These are phyloP conservation scores for Coemansia sp. DNA, from an alignment of 192 early-diverging fungal genomes.

Conservation along the genomic window DNA sequence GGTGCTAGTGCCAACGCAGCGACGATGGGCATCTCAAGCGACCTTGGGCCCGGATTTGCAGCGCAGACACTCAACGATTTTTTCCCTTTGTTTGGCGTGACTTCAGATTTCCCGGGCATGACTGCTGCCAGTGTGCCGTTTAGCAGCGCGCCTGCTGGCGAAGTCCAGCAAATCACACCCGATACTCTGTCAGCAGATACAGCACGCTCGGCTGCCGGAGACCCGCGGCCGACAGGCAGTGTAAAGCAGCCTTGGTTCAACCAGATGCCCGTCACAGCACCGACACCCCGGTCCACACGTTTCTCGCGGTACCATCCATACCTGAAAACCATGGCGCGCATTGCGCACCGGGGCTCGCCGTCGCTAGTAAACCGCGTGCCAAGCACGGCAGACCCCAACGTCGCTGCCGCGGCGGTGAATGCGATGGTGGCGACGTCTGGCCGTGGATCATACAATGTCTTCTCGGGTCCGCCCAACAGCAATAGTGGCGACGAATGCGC, in stretches of 20 bases:
- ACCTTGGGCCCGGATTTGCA: not conserved
- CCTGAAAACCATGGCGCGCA: slow-evolving; percentile 46
- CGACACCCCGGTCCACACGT: slow-evolving; percentile 40
- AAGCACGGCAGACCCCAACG: slow-evolving; percentile 43
- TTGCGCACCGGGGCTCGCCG: slow-evolving; percentile 42
- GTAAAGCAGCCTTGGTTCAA: slow-evolving; percentile 26
- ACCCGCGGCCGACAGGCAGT: slow-evolving; percentile 5
- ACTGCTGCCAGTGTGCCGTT: not conserved
- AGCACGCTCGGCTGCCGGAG: slow-evolving; percentile 2
- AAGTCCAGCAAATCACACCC: not conserved
- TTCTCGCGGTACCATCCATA: slow-evolving; percentile 53
- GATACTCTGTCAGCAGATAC: not conserved
- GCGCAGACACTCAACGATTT: not conserved
- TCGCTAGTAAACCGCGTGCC: slow-evolving; percentile 38
- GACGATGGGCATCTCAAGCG: not conserved
- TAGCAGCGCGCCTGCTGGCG: not conserved
- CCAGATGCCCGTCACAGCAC: slow-evolving; percentile 18
- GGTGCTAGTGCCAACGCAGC: not conserved
- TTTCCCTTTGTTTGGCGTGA: not conserved
- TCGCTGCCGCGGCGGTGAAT: slow-evolving; percentile 46
- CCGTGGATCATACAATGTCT: not conserved
- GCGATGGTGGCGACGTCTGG: slow-evolving; percentile 10
- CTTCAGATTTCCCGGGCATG: not conserved
- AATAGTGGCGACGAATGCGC: not conserved
- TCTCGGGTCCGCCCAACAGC: not conserved